Conservation (phyloP, 495 filamentous ascomycete species). For the Penicillium pancosmium region DNA sequence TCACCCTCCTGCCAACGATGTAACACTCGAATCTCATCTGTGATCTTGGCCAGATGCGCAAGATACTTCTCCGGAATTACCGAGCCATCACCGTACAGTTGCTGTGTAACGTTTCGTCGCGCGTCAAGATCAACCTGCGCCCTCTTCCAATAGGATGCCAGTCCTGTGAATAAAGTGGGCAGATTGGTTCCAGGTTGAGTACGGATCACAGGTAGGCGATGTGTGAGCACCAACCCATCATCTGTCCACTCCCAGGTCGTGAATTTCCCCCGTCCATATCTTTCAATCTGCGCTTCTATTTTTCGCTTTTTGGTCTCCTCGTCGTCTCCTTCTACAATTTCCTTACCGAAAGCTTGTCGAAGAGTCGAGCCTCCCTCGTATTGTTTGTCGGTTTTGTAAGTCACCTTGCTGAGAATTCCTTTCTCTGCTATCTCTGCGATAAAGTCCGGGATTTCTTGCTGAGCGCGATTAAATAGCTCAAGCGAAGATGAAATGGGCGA, state of each 20-base stretch:
- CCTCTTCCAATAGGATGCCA: slow-evolving; percentile 51
- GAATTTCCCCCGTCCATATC: slow-evolving; percentile 35
- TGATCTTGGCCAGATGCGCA: slow-evolving; percentile 47
- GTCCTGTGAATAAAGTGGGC: slow-evolving; percentile 55
- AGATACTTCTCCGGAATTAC: slow-evolving; percentile 54
- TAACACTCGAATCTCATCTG: slow-evolving; percentile 50
- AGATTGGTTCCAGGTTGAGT: slow-evolving; percentile 51
- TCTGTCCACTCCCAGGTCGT: slow-evolving; percentile 55
- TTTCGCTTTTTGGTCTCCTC: slow-evolving; percentile 43
- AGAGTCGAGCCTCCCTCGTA: slow-evolving; percentile 54
- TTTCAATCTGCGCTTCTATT: slow-evolving; percentile 54
- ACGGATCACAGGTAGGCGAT: slow-evolving; percentile 48
- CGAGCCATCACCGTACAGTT: slow-evolving; percentile 52
- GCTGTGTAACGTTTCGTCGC: slow-evolving; percentile 27
- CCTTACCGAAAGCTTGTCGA: slow-evolving; percentile 53
- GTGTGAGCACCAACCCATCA: slow-evolving; percentile 42
- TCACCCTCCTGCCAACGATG: slow-evolving; percentile 44
- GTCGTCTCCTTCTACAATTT: slow-evolving; percentile 49
- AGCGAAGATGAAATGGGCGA: slow-evolving; percentile 55
- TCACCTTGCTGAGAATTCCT: slow-evolving; percentile 46
- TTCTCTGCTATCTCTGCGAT: slow-evolving; percentile 48
- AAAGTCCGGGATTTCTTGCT: slow-evolving; percentile 52
- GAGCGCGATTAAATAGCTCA: slow-evolving; percentile 51
- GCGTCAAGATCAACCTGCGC: slow-evolving; percentile 23
- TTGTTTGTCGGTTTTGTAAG: slow-evolving; percentile 48